phyloP scores from a whole-genome alignment of 257 asterid species.

The Thymus quinquecostatus region DNA sequence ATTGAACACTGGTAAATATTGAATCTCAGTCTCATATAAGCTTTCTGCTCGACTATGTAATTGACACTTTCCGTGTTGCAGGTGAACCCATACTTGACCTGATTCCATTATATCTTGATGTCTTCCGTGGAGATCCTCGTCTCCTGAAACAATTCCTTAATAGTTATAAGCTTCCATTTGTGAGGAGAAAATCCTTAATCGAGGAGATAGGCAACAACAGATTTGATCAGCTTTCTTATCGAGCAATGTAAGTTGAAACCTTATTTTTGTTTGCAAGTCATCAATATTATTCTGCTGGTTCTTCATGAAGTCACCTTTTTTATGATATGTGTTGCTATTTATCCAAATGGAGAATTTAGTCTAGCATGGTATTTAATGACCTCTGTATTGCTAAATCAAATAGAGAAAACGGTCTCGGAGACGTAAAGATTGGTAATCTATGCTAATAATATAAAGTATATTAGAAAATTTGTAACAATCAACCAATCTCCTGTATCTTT shows the following conservation, averaged over 20 bases:
- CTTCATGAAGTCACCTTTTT: slow-evolving; percentile 13
- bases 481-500: too few relatives aligned
- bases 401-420: too few relatives aligned
- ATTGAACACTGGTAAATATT: not conserved
- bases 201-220: slow-evolving; percentile 39
- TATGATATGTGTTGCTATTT: not conserved
- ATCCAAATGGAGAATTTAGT: not conserved
- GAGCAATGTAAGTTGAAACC: slow-evolving; percentile 69
- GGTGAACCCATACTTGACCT: slow-evolving; percentile 89
- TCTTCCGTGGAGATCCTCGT: slow-evolving; percentile 76
- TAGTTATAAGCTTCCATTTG: slow-evolving; percentile 73
- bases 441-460: too few relatives aligned
- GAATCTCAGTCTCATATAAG: not conserved
- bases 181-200: slow-evolving; percentile 39
- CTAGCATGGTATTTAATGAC: not conserved
- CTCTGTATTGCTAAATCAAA: not conserved
- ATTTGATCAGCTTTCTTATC: slow-evolving; percentile 65
- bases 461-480: too few relatives aligned
- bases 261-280: slow-evolving; percentile 19
- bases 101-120: slow-evolving; percentile 79
- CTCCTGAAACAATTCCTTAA: slow-evolving; percentile 76
- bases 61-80: slow-evolving; percentile 39
- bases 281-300: slow-evolving; percentile 10
- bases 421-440: too few relatives aligned
- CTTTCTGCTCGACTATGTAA: slow-evolving; percentile 12